phyloP scores from a whole-genome alignment of 192 early-diverging fungal genomes.

The Allomyces javanicus region DNA sequence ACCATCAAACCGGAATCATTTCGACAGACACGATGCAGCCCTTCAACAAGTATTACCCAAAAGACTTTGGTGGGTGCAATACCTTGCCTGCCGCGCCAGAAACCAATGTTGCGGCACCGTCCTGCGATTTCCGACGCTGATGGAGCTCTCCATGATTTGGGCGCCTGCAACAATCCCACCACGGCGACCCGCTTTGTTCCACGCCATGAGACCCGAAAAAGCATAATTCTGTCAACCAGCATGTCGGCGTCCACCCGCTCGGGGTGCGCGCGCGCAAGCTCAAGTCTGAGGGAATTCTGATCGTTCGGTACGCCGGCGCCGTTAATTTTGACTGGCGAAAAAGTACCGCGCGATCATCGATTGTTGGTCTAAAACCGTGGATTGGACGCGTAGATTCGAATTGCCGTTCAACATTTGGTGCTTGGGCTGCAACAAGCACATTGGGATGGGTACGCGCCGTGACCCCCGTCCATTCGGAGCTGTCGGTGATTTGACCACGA shows the following conservation, averaged over 20 bases:
- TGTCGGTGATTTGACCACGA: neutral
- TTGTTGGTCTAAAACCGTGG: neutral
- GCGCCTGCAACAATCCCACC: neutral
- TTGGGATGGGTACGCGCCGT: slow-evolving; percentile 46
- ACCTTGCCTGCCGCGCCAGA: neutral
- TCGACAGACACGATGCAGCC: slow-evolving; percentile 18
- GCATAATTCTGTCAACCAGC: slow-evolving; percentile 65
- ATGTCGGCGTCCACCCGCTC: slow-evolving; percentile 73
- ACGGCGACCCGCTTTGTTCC: neutral
- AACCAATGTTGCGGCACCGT: neutral
- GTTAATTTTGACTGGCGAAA: neutral
- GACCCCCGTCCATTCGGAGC: neutral
- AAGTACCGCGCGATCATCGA: too few species aligned
- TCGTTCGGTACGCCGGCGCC: slow-evolving; percentile 33
- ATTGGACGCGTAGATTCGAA: slow-evolving; percentile 38
- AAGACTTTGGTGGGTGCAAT: slow-evolving; percentile 81
- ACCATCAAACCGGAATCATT: too few species aligned
- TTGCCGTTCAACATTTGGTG: slow-evolving; percentile 86
- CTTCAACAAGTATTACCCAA: slow-evolving; percentile 66
- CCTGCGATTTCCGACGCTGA: too few species aligned
- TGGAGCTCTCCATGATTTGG: neutral
- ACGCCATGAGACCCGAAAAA: neutral
- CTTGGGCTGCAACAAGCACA: slow-evolving; percentile 56
- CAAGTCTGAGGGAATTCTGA: slow-evolving; percentile 61
- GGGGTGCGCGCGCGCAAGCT: slow-evolving; percentile 72